Percentiles rank a stretch among this genome's conserved stretches.
Evolutionary conservation across 176 grass and related monocot genomes (phyloP).

Genomic region (Lolium rigidum): DNA sequence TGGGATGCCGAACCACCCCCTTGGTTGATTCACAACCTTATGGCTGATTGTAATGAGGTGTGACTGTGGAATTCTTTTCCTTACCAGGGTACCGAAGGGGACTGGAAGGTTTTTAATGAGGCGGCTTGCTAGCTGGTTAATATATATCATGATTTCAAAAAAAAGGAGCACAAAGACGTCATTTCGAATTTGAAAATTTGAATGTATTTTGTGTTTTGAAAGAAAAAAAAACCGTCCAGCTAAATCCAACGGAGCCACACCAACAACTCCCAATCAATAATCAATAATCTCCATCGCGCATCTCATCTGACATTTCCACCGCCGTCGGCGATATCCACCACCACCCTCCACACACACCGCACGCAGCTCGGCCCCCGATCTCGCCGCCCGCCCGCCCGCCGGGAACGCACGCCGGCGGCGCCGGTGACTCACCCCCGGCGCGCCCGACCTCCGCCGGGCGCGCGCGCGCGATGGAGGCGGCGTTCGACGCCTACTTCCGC

Average conservation of each 20-base stretch:
- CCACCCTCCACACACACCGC: slow-evolving; percentile 18
- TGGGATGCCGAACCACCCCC: no score
- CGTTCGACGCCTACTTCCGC: slow-evolving; percentile 91
- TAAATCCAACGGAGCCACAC: slow-evolving; percentile 20
- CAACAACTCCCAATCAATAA: slow-evolving; percentile 2
- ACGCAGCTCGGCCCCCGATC: slow-evolving; percentile 31
- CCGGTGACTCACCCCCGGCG: not conserved
- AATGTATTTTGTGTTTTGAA: not conserved
- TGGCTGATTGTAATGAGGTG: no score
- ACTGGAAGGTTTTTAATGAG: no score
- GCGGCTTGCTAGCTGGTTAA: no score
- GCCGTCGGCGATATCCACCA: not conserved
- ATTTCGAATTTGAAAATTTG: not conserved
- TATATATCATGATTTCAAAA: no score
- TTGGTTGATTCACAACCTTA: no score
- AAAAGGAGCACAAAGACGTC: no score
- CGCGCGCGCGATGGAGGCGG: slow-evolving; percentile 50
- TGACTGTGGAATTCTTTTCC: no score
- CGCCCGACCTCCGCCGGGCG: not conserved
- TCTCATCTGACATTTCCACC: not conserved
- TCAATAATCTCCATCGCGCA: not conserved
- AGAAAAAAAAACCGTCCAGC: not conserved
- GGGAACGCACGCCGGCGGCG: slow-evolving; percentile 30
- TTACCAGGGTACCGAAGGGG: no score
- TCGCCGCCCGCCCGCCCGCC: slow-evolving; percentile 29